Evolutionary conservation across 2,329 filamentous ascomycete genomes (phyloP), one percentile per base, ranked within the genome.

Genomic region (Aspergillus caelatus): DNA sequence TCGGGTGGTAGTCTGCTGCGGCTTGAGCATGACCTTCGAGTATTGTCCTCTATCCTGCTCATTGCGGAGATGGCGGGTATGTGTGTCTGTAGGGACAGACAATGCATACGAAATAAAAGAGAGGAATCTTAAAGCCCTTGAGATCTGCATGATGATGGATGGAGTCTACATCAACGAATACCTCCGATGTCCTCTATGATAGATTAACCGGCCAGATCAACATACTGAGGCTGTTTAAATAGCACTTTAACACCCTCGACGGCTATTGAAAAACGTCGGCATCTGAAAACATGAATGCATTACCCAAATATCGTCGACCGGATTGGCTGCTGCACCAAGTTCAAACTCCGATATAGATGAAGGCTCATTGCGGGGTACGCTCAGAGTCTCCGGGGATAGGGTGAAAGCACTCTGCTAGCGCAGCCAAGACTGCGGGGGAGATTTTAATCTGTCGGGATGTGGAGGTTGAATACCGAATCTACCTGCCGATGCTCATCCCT

Each of bases 151-250:
- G 7, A 41, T 41, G 7, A 7, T n/a, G 14, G 7, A 19, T 39
- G 0, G 16, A 39, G 1, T 19, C 16, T 19, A 12, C 6, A 19
- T 16, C 0, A 19, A 3, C 36, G 3, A 19, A 3, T 9, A 19
- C 8, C 16, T 6, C 3, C 9, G 16, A 4, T 3, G 4, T 26
- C 4, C 26, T 26, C 26, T 26, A 26, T 26, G 3, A 26, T 26
- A 26, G 4, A 39, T 9, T 2, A 6, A 5, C 19, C 0, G 16
- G n/a, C 39, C 2, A n/a, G 7, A n/a, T 0, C 39, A 1, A 41
- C 0, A 41, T n/a, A 41, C 3, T 8, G 7, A 41, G 8, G 0
- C n/a, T 19, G 16, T 41, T 41, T 41, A 41, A 41, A 41, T 41
- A 41, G 16, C 19, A 41, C 7, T 9, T 12, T n/a, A 9, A 0